These are phyloP conservation scores for Neurospora africana DNA, from an alignment of 495 filamentous ascomycete genomes.

Conservation along the genomic window DNA sequence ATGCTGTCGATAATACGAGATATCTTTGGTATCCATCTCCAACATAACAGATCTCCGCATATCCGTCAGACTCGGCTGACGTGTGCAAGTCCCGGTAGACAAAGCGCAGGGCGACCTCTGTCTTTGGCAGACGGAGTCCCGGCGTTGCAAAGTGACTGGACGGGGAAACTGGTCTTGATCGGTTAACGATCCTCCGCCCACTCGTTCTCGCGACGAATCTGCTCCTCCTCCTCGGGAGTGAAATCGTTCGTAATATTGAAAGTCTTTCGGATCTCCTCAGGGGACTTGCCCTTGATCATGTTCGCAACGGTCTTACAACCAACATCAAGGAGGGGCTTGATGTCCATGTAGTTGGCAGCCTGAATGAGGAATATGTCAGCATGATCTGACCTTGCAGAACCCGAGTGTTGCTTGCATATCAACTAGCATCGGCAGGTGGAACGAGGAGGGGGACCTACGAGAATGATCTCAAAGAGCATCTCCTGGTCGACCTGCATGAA, in stretches of 20 bases:
- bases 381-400: constrained; percentile 3
- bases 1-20: background rate
- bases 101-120: background rate
- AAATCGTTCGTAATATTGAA: constrained; percentile 82
- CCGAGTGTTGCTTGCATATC: background rate
- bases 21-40: background rate
- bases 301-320: constrained; percentile 79
- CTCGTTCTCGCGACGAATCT: constrained; percentile 75
- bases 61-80: background rate
- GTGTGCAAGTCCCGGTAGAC: background rate
- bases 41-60: background rate
- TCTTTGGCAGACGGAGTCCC: constrained; percentile 57
- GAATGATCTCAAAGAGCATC: constrained; percentile 98
- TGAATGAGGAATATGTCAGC: constrained; percentile 8
- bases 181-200: constrained; percentile 67
- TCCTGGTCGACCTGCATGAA: constrained; percentile 99
- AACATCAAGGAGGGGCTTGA: constrained; percentile 71
- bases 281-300: constrained; percentile 81
- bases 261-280: constrained; percentile 72
- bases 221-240: constrained; percentile 72
- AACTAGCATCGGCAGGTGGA: background rate
- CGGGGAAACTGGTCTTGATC: constrained; percentile 74
- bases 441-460: constrained; percentile 48
- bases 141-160: constrained; percentile 77
- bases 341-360: constrained; percentile 74